phyloP scores from a whole-genome alignment of 2,329 filamentous ascomycete genomes.

The Cordyceps javanica region DNA sequence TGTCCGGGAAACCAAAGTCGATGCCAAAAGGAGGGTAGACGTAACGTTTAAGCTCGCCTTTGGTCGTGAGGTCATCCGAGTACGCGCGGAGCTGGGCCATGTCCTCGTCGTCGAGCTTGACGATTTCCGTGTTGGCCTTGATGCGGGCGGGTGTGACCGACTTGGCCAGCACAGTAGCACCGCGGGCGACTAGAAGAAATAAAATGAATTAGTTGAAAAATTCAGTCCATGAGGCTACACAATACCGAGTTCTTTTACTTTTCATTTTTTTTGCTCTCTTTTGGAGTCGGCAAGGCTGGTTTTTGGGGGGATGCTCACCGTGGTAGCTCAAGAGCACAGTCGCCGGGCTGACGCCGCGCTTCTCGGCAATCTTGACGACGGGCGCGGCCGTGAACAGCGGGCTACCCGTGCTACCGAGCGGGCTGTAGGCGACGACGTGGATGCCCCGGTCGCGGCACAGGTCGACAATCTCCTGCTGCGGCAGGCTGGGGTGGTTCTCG shows the following conservation, averaged over 20 bases:
- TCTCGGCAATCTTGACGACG: conserved; percentile 57
- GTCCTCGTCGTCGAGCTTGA: conserved; percentile 60
- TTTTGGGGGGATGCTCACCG: too few species aligned
- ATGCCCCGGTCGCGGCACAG: conserved; percentile 63
- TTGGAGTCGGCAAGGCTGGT: too few species aligned
- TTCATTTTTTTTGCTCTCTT: too few species aligned
- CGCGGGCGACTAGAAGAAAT: conserved; percentile 50
- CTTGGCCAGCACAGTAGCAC: conserved; percentile 66
- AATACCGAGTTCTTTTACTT: too few species aligned
- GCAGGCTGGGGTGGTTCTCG: conserved; percentile 66
- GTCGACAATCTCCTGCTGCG: conserved; percentile 66
- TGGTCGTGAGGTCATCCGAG: conserved; percentile 42
- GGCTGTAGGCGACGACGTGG: conserved; percentile 66
- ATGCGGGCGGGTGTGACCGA: conserved; percentile 64
- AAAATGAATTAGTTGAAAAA: background rate
- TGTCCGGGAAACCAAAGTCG: conserved; percentile 68
- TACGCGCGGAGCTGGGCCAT: conserved; percentile 52
- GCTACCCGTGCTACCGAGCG: conserved; percentile 57
- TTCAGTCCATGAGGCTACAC: background rate
- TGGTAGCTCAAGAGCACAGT: conserved; percentile 67
- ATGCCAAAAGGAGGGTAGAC: conserved; percentile 65
- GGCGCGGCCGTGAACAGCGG: conserved; percentile 59
- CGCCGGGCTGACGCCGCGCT: conserved; percentile 54
- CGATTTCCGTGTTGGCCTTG: conserved; percentile 61
- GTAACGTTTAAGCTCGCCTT: conserved; percentile 51